Percentiles rank a stretch among this genome's conserved stretches.
Conservation (phyloP, 176 grass and related monocot species). For the Eleusine coracana region DNA sequence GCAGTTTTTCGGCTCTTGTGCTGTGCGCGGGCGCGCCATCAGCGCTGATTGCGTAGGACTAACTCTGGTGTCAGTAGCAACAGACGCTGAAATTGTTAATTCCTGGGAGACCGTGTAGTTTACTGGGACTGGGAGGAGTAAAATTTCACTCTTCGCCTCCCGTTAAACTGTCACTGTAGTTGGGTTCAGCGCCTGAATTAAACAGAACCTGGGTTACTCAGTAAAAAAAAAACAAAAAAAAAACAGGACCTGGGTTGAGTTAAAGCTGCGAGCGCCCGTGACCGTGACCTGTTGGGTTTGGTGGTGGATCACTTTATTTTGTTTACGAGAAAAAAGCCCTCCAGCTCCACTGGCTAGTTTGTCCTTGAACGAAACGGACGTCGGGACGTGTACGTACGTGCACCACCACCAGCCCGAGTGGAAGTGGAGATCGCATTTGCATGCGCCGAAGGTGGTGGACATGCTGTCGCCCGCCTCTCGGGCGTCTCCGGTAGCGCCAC, state of each 20-base stretch:
- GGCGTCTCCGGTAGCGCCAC: not conserved
- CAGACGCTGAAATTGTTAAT: constrained; percentile 17
- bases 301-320: not conserved
- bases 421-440: not conserved
- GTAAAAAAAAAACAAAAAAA: too few relatives aligned
- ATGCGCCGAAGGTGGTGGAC: not conserved
- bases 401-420: not conserved
- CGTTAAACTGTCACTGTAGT: not conserved
- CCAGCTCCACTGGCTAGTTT: not conserved
- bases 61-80: too few relatives aligned
- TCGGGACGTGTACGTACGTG: not conserved
- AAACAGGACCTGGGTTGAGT: not conserved
- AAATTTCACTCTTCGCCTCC: not conserved
- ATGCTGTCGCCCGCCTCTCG: not conserved
- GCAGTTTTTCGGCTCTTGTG: constrained; percentile 9
- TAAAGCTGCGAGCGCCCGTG: constrained; percentile 30
- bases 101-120: constrained; percentile 19
- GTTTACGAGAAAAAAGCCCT: not conserved
- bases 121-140: not conserved
- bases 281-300: constrained; percentile 30
- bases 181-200: constrained; percentile 2
- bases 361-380: not conserved
- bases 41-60: not conserved
- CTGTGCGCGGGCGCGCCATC: not conserved
- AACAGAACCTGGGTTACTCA: not conserved